phyloP scores from a whole-genome alignment of 148 eudicot species.

The Heliamphora exappendiculata region DNA sequence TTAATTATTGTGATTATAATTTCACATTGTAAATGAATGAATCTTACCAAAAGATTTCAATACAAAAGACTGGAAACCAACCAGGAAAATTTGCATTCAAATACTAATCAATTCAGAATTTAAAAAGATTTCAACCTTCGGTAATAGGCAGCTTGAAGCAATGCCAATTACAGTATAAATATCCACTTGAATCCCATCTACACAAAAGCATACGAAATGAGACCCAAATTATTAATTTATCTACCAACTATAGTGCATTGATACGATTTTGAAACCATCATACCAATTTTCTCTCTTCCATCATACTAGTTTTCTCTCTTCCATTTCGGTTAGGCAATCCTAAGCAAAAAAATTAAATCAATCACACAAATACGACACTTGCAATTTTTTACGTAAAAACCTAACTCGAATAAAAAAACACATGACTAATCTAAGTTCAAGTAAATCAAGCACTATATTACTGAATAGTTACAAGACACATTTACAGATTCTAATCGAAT shows the following conservation, averaged over 20 bases:
- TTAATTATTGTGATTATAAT: too few relatives aligned
- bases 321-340: conserved; percentile 99
- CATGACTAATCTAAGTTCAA: too few relatives aligned
- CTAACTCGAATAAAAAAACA: too few relatives aligned
- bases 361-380: too few relatives aligned
- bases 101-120: conserved; percentile 7
- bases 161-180: conserved; percentile 62
- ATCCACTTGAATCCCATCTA: conserved; percentile 97
- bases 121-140: conserved; percentile 45
- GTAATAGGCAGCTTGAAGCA: conserved; percentile 80
- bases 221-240: not conserved
- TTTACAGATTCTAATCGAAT: too few relatives aligned
- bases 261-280: not conserved
- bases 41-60: not conserved
- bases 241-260: not conserved
- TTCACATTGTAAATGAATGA: not conserved
- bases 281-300: conserved; percentile 78
- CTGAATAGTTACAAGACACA: too few relatives aligned
- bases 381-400: too few relatives aligned
- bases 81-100: conserved; percentile 15
- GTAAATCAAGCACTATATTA: too few relatives aligned
- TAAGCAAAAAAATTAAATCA: conserved; percentile 70
- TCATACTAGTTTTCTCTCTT: conserved; percentile 79
- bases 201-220: not conserved
- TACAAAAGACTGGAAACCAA: conserved; percentile 2